Evolutionary conservation across 768 basidiomycete species (phyloP).

Genomic region (Baorangia bicolor): DNA sequence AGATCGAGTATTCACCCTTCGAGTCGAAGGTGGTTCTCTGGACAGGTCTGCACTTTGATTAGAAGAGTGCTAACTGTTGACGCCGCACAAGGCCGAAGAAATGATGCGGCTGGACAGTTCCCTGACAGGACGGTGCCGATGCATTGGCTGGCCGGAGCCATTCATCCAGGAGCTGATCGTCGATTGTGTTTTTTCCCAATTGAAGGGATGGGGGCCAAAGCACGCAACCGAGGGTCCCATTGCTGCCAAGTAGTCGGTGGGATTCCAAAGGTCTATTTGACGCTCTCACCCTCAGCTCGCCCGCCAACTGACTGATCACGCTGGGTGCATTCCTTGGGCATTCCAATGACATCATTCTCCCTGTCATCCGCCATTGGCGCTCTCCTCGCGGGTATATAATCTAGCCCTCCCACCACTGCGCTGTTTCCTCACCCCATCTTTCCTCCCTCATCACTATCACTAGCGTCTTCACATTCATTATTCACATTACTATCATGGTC

Average conservation of each 20-base stretch:
- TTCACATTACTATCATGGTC: conserved; percentile 31
- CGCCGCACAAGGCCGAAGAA: background rate
- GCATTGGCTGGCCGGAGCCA: background rate
- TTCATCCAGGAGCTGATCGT: no score
- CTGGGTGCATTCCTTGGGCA: conserved; percentile 4
- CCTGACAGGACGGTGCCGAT: background rate
- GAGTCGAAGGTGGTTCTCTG: background rate
- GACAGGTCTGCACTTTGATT: background rate
- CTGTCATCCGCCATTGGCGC: conserved; percentile 15
- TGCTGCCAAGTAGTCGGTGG: background rate
- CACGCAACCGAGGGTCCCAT: background rate
- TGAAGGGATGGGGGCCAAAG: background rate
- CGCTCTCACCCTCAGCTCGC: background rate
- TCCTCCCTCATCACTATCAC: conserved; percentile 13
- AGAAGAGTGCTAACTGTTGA: background rate
- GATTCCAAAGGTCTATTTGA: conserved; percentile 5
- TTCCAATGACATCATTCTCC: conserved; percentile 15
- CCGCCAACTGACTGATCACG: background rate
- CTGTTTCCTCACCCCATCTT: conserved; percentile 5
- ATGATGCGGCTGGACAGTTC: background rate
- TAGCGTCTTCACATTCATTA: conserved; percentile 24
- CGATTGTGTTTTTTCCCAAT: background rate
- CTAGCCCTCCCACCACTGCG: background rate
- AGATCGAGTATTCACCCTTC: background rate
- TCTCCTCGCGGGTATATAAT: conserved; percentile 23